These are phyloP conservation scores for Mrakia gelida DNA, from an alignment of 768 basidiomycete genomes.

Conservation along the genomic window DNA sequence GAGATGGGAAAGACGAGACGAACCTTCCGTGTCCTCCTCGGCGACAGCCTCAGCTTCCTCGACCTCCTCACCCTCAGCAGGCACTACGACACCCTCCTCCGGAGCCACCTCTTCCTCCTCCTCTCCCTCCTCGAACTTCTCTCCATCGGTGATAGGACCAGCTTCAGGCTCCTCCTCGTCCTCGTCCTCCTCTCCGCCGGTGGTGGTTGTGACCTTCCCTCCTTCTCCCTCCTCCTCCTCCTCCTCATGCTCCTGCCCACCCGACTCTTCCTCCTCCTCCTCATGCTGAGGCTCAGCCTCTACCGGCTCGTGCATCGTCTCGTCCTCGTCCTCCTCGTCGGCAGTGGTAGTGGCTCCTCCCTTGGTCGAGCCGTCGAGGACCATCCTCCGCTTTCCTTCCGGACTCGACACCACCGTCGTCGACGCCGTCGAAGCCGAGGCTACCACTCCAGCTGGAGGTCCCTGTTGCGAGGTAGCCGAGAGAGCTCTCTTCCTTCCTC, in stretches of 20 bases:
- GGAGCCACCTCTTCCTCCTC: constrained; percentile 29
- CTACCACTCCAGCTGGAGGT: neutral
- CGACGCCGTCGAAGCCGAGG: neutral
- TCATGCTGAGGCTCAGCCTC: constrained; percentile 20
- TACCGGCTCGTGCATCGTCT: constrained; percentile 8
- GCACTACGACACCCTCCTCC: constrained; percentile 30
- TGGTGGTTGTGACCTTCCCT: neutral
- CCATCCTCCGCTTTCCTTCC: neutral
- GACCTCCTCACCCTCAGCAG: constrained; percentile 1
- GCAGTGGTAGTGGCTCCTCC: neutral
- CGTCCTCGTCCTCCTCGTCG: constrained; percentile 29
- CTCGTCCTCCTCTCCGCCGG: neutral
- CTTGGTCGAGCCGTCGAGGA: neutral
- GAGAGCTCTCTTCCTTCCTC: constrained; percentile 1
- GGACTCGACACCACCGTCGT: neutral
- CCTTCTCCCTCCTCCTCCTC: neutral
- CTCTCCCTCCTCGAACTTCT: neutral
- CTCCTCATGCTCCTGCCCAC: neutral
- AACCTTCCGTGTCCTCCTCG: constrained; percentile 13
- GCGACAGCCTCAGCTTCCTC: constrained; percentile 7
- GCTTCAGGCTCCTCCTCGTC: constrained; percentile 5
- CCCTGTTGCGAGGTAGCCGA: neutral
- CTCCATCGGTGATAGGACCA: neutral
- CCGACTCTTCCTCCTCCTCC: neutral
- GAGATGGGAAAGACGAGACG: neutral